These are phyloP conservation scores for Mycena galopus DNA, from an alignment of 768 basidiomycete species.

Conservation along the genomic window DNA sequence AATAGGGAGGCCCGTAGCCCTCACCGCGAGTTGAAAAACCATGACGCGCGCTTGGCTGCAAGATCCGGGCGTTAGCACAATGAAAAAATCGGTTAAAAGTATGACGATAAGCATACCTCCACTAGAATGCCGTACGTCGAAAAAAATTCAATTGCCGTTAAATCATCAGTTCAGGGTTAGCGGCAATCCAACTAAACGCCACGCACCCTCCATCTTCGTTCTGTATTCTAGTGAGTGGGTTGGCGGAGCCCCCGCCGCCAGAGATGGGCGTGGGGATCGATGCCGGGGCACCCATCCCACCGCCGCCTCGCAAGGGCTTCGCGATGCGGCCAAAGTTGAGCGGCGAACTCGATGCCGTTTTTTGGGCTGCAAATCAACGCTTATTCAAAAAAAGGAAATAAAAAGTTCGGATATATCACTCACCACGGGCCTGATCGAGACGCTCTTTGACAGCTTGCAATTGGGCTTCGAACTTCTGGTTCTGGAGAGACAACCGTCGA, in stretches of 20 bases:
- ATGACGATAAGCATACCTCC: constrained; percentile 51
- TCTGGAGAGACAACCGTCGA: constrained; percentile 90
- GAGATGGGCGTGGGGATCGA: constrained; percentile 57
- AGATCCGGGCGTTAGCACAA: constrained; percentile 36
- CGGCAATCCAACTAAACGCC: constrained; percentile 37
- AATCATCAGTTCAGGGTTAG: constrained; percentile 41
- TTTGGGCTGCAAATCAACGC: constrained; percentile 71
- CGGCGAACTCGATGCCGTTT: constrained; percentile 75
- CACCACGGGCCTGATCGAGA: constrained; percentile 93
- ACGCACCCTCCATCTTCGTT: constrained; percentile 83
- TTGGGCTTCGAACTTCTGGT: constrained; percentile 96
- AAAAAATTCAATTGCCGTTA: constrained; percentile 33
- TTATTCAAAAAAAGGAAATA: constrained; percentile 17
- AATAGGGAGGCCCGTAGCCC: constrained; percentile 27
- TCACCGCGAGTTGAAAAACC: constrained; percentile 92
- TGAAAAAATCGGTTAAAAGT: constrained; percentile 38
- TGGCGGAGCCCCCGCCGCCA: constrained; percentile 64
- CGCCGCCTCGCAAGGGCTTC: constrained; percentile 95
- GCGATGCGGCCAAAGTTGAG: constrained; percentile 95
- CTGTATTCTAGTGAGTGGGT: constrained; percentile 80
- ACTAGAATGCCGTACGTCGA: constrained; percentile 38
- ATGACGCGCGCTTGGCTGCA: constrained; percentile 90
- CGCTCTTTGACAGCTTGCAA: constrained; percentile 93
- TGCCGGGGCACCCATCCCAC: constrained; percentile 66
- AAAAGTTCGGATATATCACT: constrained; percentile 43